phyloP scores from a whole-genome alignment of 164 flowering plant species.

The Stephania japonica region DNA sequence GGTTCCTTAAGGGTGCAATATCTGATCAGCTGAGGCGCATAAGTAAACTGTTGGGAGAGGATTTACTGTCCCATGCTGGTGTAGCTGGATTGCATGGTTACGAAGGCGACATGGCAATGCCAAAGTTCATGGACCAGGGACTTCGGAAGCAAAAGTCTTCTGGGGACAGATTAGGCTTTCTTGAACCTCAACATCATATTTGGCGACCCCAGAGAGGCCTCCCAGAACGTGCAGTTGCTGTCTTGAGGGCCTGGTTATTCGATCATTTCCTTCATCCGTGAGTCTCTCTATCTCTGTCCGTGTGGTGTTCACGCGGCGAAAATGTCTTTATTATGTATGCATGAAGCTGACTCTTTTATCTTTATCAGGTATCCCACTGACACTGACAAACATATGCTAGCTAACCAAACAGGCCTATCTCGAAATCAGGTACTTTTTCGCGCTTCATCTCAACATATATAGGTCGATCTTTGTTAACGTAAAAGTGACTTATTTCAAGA shows the following conservation, averaged over 20 bases:
- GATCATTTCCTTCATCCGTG: constrained; percentile 99
- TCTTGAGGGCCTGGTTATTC: constrained; percentile 86
- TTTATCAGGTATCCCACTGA: constrained; percentile 81
- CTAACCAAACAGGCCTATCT: constrained; percentile 81
- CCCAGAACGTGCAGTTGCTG: constrained; percentile 80
- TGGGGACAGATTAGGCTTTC: constrained; percentile 30
- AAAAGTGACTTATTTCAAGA: no score
- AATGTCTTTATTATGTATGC: neutral
- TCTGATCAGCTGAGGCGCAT: constrained; percentile 47
- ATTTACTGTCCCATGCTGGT: constrained; percentile 31
- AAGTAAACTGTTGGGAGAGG: constrained; percentile 52
- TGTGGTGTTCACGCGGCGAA: neutral
- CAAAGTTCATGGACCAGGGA: constrained; percentile 34
- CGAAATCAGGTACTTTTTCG: constrained; percentile 65
- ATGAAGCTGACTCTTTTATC: constrained; percentile 2
- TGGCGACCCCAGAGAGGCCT: constrained; percentile 98
- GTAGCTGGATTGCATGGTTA: constrained; percentile 20
- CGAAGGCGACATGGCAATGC: constrained; percentile 25
- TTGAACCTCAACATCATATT: constrained; percentile 50
- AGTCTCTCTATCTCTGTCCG: constrained; percentile 17
- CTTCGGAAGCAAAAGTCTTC: constrained; percentile 30
- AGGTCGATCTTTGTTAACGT: no score
- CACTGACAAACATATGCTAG: constrained; percentile 85
- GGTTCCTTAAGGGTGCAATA: constrained; percentile 50
- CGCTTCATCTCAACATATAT: no score